Base-by-base conservation (phyloP, 2,329 filamentous ascomycete genomes). In the Botrytis deweyae region DNA sequence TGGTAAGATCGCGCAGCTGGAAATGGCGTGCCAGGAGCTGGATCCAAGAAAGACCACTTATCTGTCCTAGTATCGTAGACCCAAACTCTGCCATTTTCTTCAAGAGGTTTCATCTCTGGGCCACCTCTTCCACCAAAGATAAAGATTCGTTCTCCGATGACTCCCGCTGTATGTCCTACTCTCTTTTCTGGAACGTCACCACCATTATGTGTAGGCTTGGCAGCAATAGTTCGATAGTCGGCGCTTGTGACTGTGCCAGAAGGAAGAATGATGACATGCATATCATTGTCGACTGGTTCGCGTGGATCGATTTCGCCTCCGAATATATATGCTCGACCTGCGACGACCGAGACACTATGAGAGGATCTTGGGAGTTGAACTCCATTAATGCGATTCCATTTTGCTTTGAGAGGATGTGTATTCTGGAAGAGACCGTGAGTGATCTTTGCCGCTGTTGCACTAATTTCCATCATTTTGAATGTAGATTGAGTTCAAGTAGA, bases 81-180 rank as follows among this genome's bases (percentile, higher is more conserved):
- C 93, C 93, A 97, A 70, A 97, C 86, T 4, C 89, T 86, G 25
- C 94, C 94, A 18, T 85, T 81, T 79, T 97, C 94, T 70, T 95
- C 89, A 18, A 97, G 85, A 0, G 93, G 89, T 2, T 87, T 84
- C 88, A 93, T 91, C 42, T 89, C 89, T 4, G 86, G 83, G 0
- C 92, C 92, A 49, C 91, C 91, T 63, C 93, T 90, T 16, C 94
- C 94, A 66, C 93, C 94, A 82, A 95, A 97, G 61, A 97, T 76
- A 82, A 95, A 95, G 78, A 97, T 90, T 36, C 89, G 90, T 63
- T 87, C 87, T 74, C 90, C 87, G 74, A 96, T 88, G 1, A 89
- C 87, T 20, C 91, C 88, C 0, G 91, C 89, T 49, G 93, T 91
- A 77, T 93, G 89, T 33, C 94, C 94, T 3, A 95, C 89, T 33